Conservation (phyloP, 169 alveolate genomes). For the Cryptosporidium viatorum region DNA sequence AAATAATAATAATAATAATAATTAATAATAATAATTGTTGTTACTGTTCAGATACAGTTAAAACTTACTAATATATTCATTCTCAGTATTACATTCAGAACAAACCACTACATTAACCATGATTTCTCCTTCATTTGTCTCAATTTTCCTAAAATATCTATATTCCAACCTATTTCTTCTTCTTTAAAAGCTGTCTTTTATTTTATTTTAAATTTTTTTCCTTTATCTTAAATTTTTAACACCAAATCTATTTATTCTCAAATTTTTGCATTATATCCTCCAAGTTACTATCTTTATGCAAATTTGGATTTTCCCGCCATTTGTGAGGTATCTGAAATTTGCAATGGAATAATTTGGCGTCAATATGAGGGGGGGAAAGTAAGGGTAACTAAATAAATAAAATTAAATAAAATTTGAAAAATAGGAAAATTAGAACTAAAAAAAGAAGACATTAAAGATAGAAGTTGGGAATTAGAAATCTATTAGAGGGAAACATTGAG, state of each 20-base stretch:
- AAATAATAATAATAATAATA: no score
- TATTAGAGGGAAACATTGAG: no score
- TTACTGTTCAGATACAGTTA: no score
- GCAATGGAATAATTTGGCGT: neutral
- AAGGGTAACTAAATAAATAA: neutral
- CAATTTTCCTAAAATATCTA: neutral
- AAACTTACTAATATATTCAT: slow-evolving; percentile 51
- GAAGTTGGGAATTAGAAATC: no score
- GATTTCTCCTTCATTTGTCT: neutral
- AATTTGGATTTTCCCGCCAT: slow-evolving; percentile 12
- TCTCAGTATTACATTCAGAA: slow-evolving; percentile 37
- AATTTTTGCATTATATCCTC: neutral
- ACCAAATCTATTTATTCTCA: neutral
- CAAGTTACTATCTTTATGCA: slow-evolving; percentile 1
- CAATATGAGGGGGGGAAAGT: neutral
- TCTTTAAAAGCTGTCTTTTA: neutral
- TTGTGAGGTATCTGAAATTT: slow-evolving; percentile 44
- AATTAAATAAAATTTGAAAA: neutral
- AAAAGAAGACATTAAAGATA: neutral
- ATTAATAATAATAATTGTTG: no score
- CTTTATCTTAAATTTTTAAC: neutral
- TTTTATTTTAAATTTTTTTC: neutral
- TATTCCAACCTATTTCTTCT: neutral
- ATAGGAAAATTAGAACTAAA: no score
- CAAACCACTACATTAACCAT: slow-evolving; percentile 19